Evolutionary conservation across 768 basidiomycete species (phyloP).

Genomic region (Boletus speciosus): DNA sequence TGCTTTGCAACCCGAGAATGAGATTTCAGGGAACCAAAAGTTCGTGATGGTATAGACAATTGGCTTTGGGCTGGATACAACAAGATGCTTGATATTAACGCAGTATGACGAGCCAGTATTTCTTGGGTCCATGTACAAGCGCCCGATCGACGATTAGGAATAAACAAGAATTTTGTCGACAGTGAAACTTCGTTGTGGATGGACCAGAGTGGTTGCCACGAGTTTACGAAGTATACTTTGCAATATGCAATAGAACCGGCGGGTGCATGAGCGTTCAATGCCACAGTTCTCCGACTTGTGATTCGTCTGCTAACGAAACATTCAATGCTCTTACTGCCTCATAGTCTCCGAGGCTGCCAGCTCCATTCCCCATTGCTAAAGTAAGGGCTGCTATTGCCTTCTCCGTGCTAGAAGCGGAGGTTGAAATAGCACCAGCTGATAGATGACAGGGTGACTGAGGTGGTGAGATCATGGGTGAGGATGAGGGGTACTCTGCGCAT

Average conservation of each 20-base stretch:
- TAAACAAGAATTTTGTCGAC: conserved; percentile 24
- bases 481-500: conserved; percentile 5
- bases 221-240: conserved; percentile 4
- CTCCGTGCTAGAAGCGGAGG: conserved; percentile 47
- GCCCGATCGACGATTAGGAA: conserved; percentile 20
- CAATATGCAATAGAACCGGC: not conserved
- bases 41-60: conserved; percentile 25
- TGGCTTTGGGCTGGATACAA: conserved; percentile 22
- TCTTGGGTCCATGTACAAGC: conserved; percentile 19
- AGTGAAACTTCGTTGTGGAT: conserved; percentile 1
- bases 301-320: conserved; percentile 34
- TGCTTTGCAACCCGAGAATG: conserved; percentile 2
- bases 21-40: conserved; percentile 6
- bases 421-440: not conserved
- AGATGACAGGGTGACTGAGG: conserved; percentile 13
- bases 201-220: not conserved
- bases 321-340: conserved; percentile 43
- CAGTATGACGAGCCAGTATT: conserved; percentile 15
- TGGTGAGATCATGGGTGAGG: conserved; percentile 8
- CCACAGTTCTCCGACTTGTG: conserved; percentile 60
- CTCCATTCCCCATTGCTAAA: conserved; percentile 62
- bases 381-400: conserved; percentile 58
- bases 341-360: conserved; percentile 58
- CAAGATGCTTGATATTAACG: conserved; percentile 26
- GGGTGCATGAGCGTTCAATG: conserved; percentile 28